phyloP scores from a whole-genome alignment of 1,139 yeast genomes.

The Scheffersomyces segobiensis region DNA sequence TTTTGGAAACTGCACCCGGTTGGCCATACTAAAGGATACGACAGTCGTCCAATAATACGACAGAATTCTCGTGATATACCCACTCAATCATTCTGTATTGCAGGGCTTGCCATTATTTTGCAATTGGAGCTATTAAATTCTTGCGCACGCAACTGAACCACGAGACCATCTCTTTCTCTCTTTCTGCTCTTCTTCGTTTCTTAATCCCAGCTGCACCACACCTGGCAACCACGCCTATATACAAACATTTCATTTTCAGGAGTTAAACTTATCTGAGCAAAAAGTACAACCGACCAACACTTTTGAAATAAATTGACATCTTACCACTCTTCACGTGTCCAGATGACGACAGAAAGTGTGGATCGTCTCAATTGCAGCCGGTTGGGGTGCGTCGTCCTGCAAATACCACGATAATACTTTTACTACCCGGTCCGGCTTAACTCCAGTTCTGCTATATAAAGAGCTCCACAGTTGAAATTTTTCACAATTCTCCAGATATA shows the following conservation, averaged over 20 bases:
- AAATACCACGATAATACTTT: neutral
- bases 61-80: neutral
- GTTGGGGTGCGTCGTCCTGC: neutral
- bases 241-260: neutral
- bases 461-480: neutral
- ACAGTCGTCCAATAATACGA: neutral
- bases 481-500: neutral
- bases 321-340: neutral
- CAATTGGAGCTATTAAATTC: neutral
- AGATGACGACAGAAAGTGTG: neutral
- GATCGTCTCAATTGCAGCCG: neutral
- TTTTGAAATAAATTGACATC: neutral
- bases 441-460: neutral
- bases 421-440: neutral
- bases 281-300: neutral
- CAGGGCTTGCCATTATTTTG: neutral
- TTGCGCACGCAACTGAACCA: neutral
- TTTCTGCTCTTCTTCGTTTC: neutral
- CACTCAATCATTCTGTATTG: neutral
- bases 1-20: neutral
- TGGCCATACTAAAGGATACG: neutral
- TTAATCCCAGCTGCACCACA: neutral
- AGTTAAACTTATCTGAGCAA: neutral
- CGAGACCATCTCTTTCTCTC: neutral
- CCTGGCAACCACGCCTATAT: neutral